Evolutionary conservation across 75 land plant species (phyloP).

Genomic region (Adiantum capillusveneris): DNA sequence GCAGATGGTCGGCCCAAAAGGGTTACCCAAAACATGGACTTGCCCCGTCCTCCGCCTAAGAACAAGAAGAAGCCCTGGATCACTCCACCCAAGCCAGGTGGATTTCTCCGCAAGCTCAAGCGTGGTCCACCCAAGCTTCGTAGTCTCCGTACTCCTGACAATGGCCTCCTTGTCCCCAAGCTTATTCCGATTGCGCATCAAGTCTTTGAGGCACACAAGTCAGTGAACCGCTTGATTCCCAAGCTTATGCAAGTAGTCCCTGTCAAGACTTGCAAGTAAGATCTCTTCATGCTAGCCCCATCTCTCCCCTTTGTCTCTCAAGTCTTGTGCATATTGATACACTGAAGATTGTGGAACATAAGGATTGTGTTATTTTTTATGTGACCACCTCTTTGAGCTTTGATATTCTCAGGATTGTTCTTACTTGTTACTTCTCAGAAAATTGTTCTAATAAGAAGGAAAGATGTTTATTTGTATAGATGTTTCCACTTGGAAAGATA

Average conservation of each 20-base stretch:
- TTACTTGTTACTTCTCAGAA: too few species aligned
- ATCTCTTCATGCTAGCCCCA: background rate
- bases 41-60: constrained; percentile 15
- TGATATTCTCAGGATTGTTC: too few species aligned
- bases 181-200: constrained; percentile 67
- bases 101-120: background rate
- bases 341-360: too few species aligned
- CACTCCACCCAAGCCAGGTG: constrained; percentile 14
- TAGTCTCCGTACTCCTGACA: constrained; percentile 14
- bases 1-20: background rate
- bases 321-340: too few species aligned
- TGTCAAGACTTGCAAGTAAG: constrained; percentile 75
- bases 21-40: constrained; percentile 18
- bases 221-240: constrained; percentile 44
- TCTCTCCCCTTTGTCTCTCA: too few species aligned
- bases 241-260: constrained; percentile 49
- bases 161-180: constrained; percentile 28
- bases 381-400: too few species aligned
- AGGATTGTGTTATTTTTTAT: too few species aligned
- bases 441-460: too few species aligned
- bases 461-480: too few species aligned
- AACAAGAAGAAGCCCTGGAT: constrained; percentile 22
- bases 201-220: constrained; percentile 31
- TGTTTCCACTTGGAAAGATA: too few species aligned
- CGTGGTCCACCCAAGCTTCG: constrained; percentile 1